Evolutionary conservation across 768 basidiomycete species (phyloP).

Genomic region (Albatrellus ellisii): DNA sequence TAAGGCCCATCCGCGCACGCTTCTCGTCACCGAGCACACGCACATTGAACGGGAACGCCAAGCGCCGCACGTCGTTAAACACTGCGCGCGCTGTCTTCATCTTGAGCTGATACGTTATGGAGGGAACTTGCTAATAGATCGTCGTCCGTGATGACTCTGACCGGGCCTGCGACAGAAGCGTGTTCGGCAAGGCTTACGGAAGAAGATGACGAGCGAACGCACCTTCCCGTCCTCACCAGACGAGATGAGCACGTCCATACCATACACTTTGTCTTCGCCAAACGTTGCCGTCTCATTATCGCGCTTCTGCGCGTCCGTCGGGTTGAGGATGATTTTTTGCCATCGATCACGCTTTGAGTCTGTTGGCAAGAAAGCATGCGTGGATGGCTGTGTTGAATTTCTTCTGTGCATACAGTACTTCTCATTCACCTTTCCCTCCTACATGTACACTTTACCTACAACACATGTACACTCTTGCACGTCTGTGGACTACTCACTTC

Average conservation of each 20-base stretch:
- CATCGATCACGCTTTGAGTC: slow-evolving; percentile 87
- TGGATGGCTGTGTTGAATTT: too few species aligned
- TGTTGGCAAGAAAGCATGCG: slow-evolving; percentile 96
- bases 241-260: slow-evolving; percentile 84
- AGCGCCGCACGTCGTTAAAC: slow-evolving; percentile 96
- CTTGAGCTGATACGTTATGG: slow-evolving; percentile 89
- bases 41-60: slow-evolving; percentile 93
- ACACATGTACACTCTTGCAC: too few species aligned
- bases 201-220: background rate
- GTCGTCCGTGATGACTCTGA: slow-evolving; percentile 83
- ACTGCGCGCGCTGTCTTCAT: slow-evolving; percentile 96
- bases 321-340: slow-evolving; percentile 95
- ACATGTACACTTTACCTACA: too few species aligned
- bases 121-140: slow-evolving; percentile 81
- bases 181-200: background rate
- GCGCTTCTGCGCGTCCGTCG: slow-evolving; percentile 68
- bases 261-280: slow-evolving; percentile 90
- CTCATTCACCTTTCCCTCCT: too few species aligned
- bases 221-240: slow-evolving; percentile 90
- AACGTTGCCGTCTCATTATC: slow-evolving; percentile 81
- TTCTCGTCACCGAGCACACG: slow-evolving; percentile 93
- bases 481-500: too few species aligned
- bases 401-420: too few species aligned
- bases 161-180: slow-evolving; percentile 47
- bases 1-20: slow-evolving; percentile 89